Conservation (phyloP, 2,329 filamentous ascomycete species). For the Hypomyces rosellus region DNA sequence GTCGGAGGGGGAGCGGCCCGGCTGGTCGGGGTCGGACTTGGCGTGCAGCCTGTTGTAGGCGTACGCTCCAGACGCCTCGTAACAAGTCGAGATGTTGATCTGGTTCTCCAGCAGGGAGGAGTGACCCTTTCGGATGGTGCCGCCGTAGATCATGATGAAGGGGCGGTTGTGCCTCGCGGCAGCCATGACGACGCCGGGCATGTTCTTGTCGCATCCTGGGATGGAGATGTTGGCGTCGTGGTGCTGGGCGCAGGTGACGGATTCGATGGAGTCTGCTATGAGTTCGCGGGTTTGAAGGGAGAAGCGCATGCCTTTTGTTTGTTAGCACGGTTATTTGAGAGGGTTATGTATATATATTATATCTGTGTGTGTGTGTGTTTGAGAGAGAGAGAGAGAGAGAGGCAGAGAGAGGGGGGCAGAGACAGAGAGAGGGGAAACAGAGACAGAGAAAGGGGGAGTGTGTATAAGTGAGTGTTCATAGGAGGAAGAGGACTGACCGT, state of each 20-base stretch:
- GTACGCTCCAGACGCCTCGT: slow-evolving; percentile 80
- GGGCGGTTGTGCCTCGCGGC: slow-evolving; percentile 87
- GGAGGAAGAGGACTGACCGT: slow-evolving; percentile 49
- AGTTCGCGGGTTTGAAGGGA: slow-evolving; percentile 86
- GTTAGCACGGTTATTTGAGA: background rate
- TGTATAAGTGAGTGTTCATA: no score
- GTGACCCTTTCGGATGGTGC: slow-evolving; percentile 83
- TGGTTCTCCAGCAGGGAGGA: slow-evolving; percentile 66
- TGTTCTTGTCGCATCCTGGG: slow-evolving; percentile 95
- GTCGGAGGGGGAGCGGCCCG: slow-evolving; percentile 64
- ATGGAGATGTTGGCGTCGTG: slow-evolving; percentile 93
- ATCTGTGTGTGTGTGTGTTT: no score
- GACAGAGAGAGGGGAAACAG: background rate
- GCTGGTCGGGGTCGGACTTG: slow-evolving; percentile 53
- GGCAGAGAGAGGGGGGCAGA: no score
- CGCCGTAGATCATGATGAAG: slow-evolving; percentile 92
- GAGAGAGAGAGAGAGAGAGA: background rate
- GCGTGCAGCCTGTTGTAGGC: slow-evolving; percentile 71
- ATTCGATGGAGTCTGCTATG: slow-evolving; percentile 92
- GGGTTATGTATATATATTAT: no score
- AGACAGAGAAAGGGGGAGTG: no score
- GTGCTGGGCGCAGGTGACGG: slow-evolving; percentile 83
- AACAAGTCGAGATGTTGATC: slow-evolving; percentile 85
- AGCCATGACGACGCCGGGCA: slow-evolving; percentile 89
- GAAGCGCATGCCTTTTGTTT: slow-evolving; percentile 92